Base-by-base conservation (phyloP, 768 basidiomycete species). In the Tulasnella sp. region DNA sequence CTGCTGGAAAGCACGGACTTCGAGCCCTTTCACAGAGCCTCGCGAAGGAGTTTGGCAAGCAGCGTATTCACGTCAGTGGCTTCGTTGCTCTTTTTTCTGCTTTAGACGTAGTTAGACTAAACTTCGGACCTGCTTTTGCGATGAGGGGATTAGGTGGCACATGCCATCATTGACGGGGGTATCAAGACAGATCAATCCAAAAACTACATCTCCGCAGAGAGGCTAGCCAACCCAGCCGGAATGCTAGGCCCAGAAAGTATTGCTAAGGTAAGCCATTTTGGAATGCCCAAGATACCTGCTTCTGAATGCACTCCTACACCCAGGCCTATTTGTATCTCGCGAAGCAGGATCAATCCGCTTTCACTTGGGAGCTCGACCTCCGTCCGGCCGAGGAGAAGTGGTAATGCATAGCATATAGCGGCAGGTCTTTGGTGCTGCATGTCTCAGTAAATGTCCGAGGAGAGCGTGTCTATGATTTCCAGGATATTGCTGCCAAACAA, bases 21-120 rank as follows among this genome's bases (percentile, higher is more conserved):
- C 73, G 85, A 44, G 81, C 80, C 0, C 71, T 87, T 48, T 78
- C 79, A 0, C 85, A 87, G 70, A 84, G 84, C 63, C 68, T 87
- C 65, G 78, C 80, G 7, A 86, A 86, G 69, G 85, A 87, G 65
- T 87, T 85, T 65, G 80, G 80, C 24, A 81, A 81, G 68, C 72
- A 85, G 43, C 81, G 85, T 64, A 86, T 87, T 51, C 85, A 87
- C 69, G 85, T 82, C 19, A 54, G 53, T 49, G 19, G 34, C 19
- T 48, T 49, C 5, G 27, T 24, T 11, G 5, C 21, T 21, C 21
- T n/a, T 19, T 27, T n/a, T 24, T 54, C 52, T 2, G 1, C 24
- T 4, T 55, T 48, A 15, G 10, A 25, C 19, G 31, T 25, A 31
- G 4, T n/a, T n/a, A n/a, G n/a, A n/a, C n/a, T n/a, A n/a, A n/a